These are phyloP conservation scores for Claviceps digitariae DNA, from an alignment of 2,329 filamentous ascomycete genomes.

Conservation along the genomic window DNA sequence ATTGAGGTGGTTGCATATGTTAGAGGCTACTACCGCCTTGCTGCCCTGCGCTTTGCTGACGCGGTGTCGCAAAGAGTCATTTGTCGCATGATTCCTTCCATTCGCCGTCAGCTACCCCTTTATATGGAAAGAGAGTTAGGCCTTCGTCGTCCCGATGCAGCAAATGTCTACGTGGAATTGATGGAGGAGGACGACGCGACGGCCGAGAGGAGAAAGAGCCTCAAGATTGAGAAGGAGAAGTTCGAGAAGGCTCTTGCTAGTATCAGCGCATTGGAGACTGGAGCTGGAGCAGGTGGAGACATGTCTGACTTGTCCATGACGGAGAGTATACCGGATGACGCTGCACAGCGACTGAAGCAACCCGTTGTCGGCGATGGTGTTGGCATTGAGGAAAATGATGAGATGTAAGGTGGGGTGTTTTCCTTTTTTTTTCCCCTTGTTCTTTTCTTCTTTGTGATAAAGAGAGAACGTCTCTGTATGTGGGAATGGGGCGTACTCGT, in stretches of 20 bases:
- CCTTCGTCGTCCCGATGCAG: slow-evolving; percentile 18
- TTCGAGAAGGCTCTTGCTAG: slow-evolving; percentile 32
- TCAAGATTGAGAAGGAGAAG: slow-evolving; percentile 31
- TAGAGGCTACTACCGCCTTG: slow-evolving; percentile 56
- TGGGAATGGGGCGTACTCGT: neutral
- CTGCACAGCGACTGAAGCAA: slow-evolving; percentile 5
- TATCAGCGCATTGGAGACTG: slow-evolving; percentile 29
- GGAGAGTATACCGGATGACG: slow-evolving; percentile 10
- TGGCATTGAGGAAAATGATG: neutral
- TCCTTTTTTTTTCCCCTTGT: neutral
- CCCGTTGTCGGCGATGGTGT: neutral
- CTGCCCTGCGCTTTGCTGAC: slow-evolving; percentile 51
- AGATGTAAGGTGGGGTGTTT: neutral
- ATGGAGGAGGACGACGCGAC: slow-evolving; percentile 36
- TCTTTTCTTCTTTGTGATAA: neutral
- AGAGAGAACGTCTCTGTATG: neutral
- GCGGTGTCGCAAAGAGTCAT: slow-evolving; percentile 32
- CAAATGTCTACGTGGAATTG: slow-evolving; percentile 24
- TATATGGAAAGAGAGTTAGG: slow-evolving; percentile 32
- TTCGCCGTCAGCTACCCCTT: slow-evolving; percentile 25
- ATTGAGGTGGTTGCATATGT: slow-evolving; percentile 49
- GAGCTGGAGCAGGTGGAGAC: slow-evolving; percentile 13
- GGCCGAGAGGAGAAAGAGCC: slow-evolving; percentile 24
- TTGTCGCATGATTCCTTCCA: slow-evolving; percentile 33
- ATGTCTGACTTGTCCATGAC: slow-evolving; percentile 3